Evolutionary conservation across 345 rosid species (phyloP).

Genomic region (Populus ilicifolia): DNA sequence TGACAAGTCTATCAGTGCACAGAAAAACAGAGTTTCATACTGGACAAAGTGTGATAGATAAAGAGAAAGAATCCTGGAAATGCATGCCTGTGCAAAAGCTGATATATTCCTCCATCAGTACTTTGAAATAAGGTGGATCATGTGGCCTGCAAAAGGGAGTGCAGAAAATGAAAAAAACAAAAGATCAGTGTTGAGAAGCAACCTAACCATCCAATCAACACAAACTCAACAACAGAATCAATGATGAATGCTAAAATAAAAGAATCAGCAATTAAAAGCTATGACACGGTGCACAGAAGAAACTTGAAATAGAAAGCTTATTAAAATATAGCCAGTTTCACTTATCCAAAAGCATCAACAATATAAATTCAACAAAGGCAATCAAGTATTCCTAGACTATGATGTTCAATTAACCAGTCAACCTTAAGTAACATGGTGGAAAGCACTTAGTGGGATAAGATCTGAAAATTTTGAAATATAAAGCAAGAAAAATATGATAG

Average conservation of each 20-base stretch:
- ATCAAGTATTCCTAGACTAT: neutral
- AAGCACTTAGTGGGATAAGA: neutral
- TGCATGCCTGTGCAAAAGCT: conserved; percentile 62
- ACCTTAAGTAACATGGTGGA: neutral
- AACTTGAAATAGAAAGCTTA: neutral
- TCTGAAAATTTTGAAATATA: neutral
- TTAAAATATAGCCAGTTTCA: neutral
- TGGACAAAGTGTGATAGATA: conserved; percentile 2
- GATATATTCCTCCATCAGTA: conserved; percentile 63
- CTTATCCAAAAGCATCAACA: neutral
- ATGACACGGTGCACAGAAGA: neutral
- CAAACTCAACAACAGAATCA: neutral
- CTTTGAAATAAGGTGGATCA: conserved; percentile 49
- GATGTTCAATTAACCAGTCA: neutral
- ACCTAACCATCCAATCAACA: neutral
- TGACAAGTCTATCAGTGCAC: conserved; percentile 52
- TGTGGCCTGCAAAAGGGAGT: conserved; percentile 51
- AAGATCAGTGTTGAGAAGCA: neutral
- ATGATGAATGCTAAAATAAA: neutral
- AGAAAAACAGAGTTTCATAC: conserved; percentile 7
- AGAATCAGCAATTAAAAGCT: neutral
- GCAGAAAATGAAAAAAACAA: neutral
- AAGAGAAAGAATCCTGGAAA: neutral
- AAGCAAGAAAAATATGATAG: neutral
- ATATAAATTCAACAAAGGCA: neutral